These are phyloP conservation scores for Penicillium tannophilum DNA, from an alignment of 495 filamentous ascomycete species.

Conservation along the genomic window DNA sequence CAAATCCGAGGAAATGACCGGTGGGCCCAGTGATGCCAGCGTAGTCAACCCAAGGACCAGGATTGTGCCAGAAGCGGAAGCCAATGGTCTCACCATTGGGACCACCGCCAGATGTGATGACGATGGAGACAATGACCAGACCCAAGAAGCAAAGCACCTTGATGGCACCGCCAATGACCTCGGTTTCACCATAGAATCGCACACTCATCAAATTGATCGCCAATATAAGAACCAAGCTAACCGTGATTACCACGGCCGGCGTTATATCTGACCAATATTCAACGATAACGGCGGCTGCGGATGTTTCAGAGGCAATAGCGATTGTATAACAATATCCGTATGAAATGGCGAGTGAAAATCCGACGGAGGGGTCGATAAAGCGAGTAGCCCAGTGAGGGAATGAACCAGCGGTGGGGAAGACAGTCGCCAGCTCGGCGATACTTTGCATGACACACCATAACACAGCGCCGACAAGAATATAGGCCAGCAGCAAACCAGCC, in stretches of 20 bases:
- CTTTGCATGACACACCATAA: conserved; percentile 60
- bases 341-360: conserved; percentile 65
- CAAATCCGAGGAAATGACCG: conserved; percentile 48
- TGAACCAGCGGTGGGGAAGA: conserved; percentile 70
- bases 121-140: conserved; percentile 66
- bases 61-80: conserved; percentile 67
- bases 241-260: conserved; percentile 65
- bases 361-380: conserved; percentile 69
- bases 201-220: conserved; percentile 70
- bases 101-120: conserved; percentile 68
- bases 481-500: conserved; percentile 68
- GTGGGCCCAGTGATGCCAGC: conserved; percentile 36
- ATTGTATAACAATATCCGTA: conserved; percentile 57
- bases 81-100: conserved; percentile 63
- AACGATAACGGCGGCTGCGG: conserved; percentile 71
- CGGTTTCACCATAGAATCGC: conserved; percentile 70
- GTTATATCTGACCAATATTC: conserved; percentile 62
- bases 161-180: conserved; percentile 70
- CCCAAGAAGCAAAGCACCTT: conserved; percentile 78
- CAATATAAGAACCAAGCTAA: conserved; percentile 69
- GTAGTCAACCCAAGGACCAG: conserved; percentile 44
- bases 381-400: conserved; percentile 74
- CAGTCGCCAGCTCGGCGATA: conserved; percentile 74
- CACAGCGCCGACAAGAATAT: conserved; percentile 66
- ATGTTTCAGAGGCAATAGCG: conserved; percentile 70